A percentile compares a stretch with the other conserved stretches of the same genome.
These are phyloP conservation scores for Mycena pura DNA, from an alignment of 768 basidiomycete species.

Conservation along the genomic window DNA sequence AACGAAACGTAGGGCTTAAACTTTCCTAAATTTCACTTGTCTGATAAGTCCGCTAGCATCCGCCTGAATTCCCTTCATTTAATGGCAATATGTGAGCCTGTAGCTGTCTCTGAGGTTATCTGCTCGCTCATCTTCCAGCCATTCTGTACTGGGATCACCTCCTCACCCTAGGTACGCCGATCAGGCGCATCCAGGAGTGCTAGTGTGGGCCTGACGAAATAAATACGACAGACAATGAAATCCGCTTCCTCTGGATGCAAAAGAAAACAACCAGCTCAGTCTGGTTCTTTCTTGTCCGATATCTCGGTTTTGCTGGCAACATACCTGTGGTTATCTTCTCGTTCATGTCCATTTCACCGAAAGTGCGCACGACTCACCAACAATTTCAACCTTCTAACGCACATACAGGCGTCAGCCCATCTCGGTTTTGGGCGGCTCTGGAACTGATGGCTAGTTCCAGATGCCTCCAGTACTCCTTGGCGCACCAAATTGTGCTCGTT, in stretches of 20 bases:
- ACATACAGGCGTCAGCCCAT: no score
- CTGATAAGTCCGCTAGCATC: no score
- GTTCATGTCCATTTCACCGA: neutral
- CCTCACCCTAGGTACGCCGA: neutral
- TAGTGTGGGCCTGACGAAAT: neutral
- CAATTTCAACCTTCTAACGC: no score
- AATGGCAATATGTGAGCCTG: no score
- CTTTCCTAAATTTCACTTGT: no score
- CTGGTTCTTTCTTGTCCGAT: constrained; percentile 41
- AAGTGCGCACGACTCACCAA: neutral
- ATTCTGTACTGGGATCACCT: constrained; percentile 13
- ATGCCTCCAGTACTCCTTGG: constrained; percentile 32
- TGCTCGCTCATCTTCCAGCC: neutral
- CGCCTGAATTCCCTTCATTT: no score
- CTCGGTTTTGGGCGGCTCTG: no score
- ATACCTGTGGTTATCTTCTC: constrained; percentile 14
- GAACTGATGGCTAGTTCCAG: constrained; percentile 25
- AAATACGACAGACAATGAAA: neutral
- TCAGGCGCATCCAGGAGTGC: neutral
- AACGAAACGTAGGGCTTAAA: no score
- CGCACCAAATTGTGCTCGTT: constrained; percentile 38
- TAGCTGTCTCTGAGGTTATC: no score
- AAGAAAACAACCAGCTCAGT: constrained; percentile 27
- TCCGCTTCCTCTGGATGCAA: constrained; percentile 35
- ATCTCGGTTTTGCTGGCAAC: constrained; percentile 32